Percentiles rank a stretch among this genome's conserved stretches.
These are phyloP conservation scores for Claviceps digitariae DNA, from an alignment of 2,329 filamentous ascomycete genomes.

Conservation along the genomic window DNA sequence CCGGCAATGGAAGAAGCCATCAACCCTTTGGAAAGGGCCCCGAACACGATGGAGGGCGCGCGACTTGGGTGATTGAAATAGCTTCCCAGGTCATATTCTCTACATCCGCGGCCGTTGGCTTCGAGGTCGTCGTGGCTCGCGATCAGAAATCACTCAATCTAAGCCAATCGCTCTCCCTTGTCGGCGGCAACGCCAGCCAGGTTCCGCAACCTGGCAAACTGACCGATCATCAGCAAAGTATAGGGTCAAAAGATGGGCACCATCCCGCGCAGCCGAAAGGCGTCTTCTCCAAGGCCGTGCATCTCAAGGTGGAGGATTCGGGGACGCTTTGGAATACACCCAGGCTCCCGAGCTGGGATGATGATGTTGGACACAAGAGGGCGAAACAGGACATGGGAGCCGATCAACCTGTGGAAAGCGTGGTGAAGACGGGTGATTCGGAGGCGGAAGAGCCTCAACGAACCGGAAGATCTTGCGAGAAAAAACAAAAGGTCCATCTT, in stretches of 20 bases:
- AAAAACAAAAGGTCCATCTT: slow-evolving; percentile 71
- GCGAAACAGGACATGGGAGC: slow-evolving; percentile 10
- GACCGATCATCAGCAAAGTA: slow-evolving; percentile 59
- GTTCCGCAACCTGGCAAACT: slow-evolving; percentile 56
- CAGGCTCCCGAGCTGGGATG: slow-evolving; percentile 53
- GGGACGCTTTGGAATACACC: slow-evolving; percentile 88
- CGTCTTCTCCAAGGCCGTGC: slow-evolving; percentile 71
- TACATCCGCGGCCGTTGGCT: slow-evolving; percentile 71
- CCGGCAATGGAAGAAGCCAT: slow-evolving; percentile 30
- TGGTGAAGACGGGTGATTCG: slow-evolving; percentile 19
- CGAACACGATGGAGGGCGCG: slow-evolving; percentile 38
- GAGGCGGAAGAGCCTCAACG: slow-evolving; percentile 13
- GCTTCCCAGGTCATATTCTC: slow-evolving; percentile 92
- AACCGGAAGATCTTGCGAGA: slow-evolving; percentile 21
- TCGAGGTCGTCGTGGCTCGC: slow-evolving; percentile 72
- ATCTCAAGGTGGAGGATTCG: slow-evolving; percentile 74
- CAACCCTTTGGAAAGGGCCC: slow-evolving; percentile 32
- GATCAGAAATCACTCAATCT: slow-evolving; percentile 73
- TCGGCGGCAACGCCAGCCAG: slow-evolving; percentile 30
- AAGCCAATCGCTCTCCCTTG: slow-evolving; percentile 30
- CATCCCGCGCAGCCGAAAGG: slow-evolving; percentile 56
- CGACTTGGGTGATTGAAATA: slow-evolving; percentile 84
- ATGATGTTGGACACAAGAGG: slow-evolving; percentile 25
- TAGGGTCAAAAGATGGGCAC: slow-evolving; percentile 40
- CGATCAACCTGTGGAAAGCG: slow-evolving; percentile 21